These are phyloP conservation scores for Fraxinus albicans DNA, from an alignment of 305 asterid species.

Conservation along the genomic window DNA sequence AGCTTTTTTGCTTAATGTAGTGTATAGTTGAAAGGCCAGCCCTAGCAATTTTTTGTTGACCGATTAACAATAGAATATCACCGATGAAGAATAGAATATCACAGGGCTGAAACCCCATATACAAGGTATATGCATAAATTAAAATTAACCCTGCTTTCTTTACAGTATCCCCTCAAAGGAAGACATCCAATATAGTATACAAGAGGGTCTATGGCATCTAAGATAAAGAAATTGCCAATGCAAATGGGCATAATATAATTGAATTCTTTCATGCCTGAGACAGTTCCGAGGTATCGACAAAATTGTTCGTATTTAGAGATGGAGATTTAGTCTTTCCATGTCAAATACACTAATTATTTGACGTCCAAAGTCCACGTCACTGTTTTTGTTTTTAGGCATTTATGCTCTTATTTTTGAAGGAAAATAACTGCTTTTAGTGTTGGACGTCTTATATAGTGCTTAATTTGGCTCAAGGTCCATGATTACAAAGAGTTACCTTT, in stretches of 20 bases:
- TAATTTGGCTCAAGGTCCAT: background rate
- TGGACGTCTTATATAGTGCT: background rate
- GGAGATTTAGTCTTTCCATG: background rate
- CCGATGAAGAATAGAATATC: background rate
- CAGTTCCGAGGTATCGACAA: background rate
- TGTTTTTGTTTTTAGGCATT: background rate
- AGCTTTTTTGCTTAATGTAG: background rate
- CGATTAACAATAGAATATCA: background rate
- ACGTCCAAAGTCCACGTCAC: background rate
- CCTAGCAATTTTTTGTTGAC: background rate
- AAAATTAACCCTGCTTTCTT: background rate
- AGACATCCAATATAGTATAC: background rate
- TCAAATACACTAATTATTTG: background rate
- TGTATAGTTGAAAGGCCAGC: background rate
- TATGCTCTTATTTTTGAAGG: background rate
- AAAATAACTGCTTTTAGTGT: background rate
- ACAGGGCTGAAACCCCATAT: background rate
- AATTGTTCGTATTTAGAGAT: background rate
- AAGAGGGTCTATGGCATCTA: background rate
- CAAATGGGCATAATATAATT: background rate
- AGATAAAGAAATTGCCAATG: background rate
- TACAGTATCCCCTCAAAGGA: background rate
- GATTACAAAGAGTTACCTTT: background rate
- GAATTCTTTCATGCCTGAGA: background rate
- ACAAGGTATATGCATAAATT: background rate